Evolutionary conservation across 2,329 filamentous ascomycete genomes (phyloP), one percentile per base, ranked within the genome.

Genomic region (Aspergillus piperis): DNA sequence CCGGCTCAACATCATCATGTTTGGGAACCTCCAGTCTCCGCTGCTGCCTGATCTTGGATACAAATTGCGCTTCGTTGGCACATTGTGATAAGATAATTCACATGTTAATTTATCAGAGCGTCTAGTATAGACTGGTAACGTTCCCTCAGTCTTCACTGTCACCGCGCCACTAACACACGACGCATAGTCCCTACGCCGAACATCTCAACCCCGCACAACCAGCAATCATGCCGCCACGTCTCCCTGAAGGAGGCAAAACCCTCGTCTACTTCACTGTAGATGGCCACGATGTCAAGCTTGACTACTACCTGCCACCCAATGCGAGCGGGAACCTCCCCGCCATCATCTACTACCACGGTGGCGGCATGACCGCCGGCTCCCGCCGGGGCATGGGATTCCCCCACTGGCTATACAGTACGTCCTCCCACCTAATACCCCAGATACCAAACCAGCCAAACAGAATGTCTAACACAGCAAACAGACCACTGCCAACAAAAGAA

Each of bases 321-420:
- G n/a, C 23, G 3, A 57, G 39, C 11, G 65, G 63, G 2, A 50
- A 27, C 10, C 58, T 66, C 4, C 65, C 65, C 10, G 66, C 66
- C 1, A 51, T 67, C 8, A 63, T 68, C 52, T 67, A 66, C 55
- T 68, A 67, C 27, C 66, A 68, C 39, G 66, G 66, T 11, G 66
- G 66, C 19, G 66, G 66, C 6, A 68, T 68, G 66, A 63, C 65
- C 1, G 64, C 66, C 3, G 66, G 66, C 3, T 67, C 62, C n/a
- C 59, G 66, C 8, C 61, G 65, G 4, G 54, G 54, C 6, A 27
- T 42, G 6, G 44, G 21, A 5, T 60, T 62, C 15, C 64, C 61
- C 1, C 32, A 38, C 8, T 68, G 65, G 66, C 42, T 68, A 30
- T 63, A 66, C 47, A 54, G 66, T 67, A 53, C 7, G 57, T n/a